Base-by-base conservation (phyloP, 495 filamentous ascomycete genomes). In the Hypoxylon intermedium region DNA sequence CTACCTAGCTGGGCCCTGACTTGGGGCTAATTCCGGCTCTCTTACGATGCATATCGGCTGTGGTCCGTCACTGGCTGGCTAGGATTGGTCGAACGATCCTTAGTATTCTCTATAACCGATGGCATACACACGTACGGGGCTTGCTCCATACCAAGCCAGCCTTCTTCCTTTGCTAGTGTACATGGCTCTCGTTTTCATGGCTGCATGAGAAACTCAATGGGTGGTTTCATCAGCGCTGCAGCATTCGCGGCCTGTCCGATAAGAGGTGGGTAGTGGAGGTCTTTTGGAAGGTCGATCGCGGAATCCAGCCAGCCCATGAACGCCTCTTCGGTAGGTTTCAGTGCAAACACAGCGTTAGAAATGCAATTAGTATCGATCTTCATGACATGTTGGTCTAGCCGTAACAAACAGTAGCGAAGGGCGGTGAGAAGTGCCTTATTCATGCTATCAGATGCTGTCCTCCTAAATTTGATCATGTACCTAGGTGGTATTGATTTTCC, bases 11-110 rank as follows among this genome's bases (percentile, higher is more conserved):
- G n/a, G n/a, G n/a, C n/a, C n/a, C n/a, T n/a, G n/a, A n/a, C n/a
- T n/a, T n/a, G n/a, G n/a, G n/a, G n/a, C n/a, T n/a, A n/a, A n/a
- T n/a, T n/a, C n/a, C n/a, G n/a, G n/a, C n/a, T n/a, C n/a, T n/a
- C n/a, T n/a, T n/a, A n/a, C n/a, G n/a, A n/a, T n/a, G n/a, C n/a
- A n/a, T 24, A 45, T 20, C 1, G 31, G 30, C 5, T 5, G 28
- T 6, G 9, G 40, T 2, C 40, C n/a, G 13, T 24, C 26, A 26
- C 18, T 34, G 1, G 21, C 2, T 12, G 24, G 26, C 33, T 41
- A 13, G 36, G 5, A 42, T 43, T 53, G 26, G 61, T 65, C 43
- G 61, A 58, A 65, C 50, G 55, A 65, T 57, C 13, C 12, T 31
- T 15, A 51, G 42, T 9, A 30, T 26, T 15, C 33, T 54, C 44